Conservation (phyloP, 345 rosid genomes). For the Luvunga scandens region DNA sequence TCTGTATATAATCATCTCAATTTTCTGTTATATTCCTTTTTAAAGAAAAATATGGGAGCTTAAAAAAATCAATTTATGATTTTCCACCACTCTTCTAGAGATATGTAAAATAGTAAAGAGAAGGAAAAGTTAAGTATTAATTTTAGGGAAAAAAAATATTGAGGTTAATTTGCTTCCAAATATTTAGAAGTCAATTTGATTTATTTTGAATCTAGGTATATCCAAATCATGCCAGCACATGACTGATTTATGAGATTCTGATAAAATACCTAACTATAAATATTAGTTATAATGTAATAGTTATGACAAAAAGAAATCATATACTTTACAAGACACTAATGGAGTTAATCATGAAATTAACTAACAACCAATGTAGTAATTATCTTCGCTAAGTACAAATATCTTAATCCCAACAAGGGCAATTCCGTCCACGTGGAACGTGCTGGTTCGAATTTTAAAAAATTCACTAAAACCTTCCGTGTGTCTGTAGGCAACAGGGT, state of each 20-base stretch:
- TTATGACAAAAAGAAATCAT: no score
- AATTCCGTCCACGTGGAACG: not conserved
- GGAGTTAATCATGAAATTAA: not conserved
- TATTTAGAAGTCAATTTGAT: no score
- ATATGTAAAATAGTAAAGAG: not conserved
- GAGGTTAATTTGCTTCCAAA: no score
- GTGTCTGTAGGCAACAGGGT: conserved; percentile 7
- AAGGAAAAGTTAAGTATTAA: not conserved
- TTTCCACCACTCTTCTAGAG: not conserved
- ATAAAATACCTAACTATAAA: no score
- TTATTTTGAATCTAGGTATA: no score
- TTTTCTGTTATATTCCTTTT: not conserved
- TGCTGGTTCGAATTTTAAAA: not conserved
- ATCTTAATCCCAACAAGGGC: not conserved
- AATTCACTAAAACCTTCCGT: conserved; percentile 5
- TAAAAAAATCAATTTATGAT: not conserved
- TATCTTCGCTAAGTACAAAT: not conserved
- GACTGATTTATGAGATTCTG: no score
- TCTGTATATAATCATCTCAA: no score
- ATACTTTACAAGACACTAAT: no score
- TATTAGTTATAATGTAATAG: no score
- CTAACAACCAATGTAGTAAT: not conserved
- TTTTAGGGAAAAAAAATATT: no score
- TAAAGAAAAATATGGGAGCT: not conserved
- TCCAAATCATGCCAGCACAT: rapidly evolving